Percentiles rank a stretch among this genome's conserved stretches.
These are phyloP conservation scores for Cercospora zeae-maydis DNA, from an alignment of 2,329 filamentous ascomycete species.

Conservation along the genomic window DNA sequence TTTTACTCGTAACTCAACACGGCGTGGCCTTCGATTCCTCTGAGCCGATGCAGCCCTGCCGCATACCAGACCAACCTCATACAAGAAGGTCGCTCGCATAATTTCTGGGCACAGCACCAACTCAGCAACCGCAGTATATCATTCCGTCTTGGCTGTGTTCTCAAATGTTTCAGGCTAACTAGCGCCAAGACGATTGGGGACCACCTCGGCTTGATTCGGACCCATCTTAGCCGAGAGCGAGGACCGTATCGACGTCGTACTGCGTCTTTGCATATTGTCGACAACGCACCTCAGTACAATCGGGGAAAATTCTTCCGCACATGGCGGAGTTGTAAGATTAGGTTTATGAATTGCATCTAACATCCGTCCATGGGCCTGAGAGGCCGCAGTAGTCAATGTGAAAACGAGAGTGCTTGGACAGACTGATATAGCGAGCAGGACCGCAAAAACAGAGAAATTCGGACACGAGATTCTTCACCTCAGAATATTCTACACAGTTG, in stretches of 20 bases:
- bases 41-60: background rate
- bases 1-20: background rate
- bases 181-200: background rate
- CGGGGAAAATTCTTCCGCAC: background rate
- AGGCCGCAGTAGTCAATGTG: background rate
- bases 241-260: background rate
- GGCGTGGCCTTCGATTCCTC: background rate
- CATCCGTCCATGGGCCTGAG: background rate
- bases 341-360: background rate
- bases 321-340: background rate
- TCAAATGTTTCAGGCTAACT: background rate
- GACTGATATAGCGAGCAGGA: background rate
- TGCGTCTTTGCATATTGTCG: background rate
- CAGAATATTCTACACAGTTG: background rate
- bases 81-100: background rate
- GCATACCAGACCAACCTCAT: background rate
- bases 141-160: background rate
- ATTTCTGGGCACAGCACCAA: background rate
- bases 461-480: background rate
- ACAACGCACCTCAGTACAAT: background rate
- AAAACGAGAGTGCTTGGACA: background rate
- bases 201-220: background rate
- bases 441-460: background rate
- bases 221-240: background rate
- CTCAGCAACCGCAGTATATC: background rate